Evolutionary conservation across 495 filamentous ascomycete species (phyloP), one percentile per base, ranked within the genome.

Genomic region (Podospora fimiseda): DNA sequence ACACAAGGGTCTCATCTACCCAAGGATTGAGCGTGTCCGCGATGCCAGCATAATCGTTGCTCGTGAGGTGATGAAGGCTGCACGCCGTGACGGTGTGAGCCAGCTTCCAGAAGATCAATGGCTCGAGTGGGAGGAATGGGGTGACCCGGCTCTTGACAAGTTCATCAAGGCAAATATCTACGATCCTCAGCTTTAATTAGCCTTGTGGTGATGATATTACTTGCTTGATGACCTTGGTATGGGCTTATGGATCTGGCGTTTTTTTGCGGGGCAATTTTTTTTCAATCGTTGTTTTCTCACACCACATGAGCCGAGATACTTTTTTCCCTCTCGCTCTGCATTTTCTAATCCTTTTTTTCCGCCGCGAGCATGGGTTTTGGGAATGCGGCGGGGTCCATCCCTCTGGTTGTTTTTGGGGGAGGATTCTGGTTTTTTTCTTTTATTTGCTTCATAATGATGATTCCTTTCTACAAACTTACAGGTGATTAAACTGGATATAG

Each of bases 51-150:
- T 96, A 45, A 72, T 87, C 36, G 92, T 98, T 30, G 86, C 91
- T 15, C 84, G 90, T 23, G 87, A 89, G 64, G 93, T 98, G 54
- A 96, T 98, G 78, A 90, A 90, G 62, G 84, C 88, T 16, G 90
- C 93, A 9, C 87, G 78, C 9, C 64, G 75, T 21, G 77, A 80
- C 39, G 78, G 78, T 40, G 78, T 81, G 48, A 76, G 72, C 60
- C 51, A 47, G 33, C 66, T 81, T 9, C 72, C 76, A 23, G 87
- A 95, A 66, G 75, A 81, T 48, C 84, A 82, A 59, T 85, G 86
- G 68, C 77, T 89, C n/a, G 88, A 94, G 68, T 88, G 89, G 65
- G 89, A 93, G 73, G 79, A 80, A 59, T 82, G 92, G 79, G 78
- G 73, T 27, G 89, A 95, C 63, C 80, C 80, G 36, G 80, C 87